Evolutionary conservation across 495 filamentous ascomycete genomes (phyloP).

Genomic region (Neurospora discreta): DNA sequence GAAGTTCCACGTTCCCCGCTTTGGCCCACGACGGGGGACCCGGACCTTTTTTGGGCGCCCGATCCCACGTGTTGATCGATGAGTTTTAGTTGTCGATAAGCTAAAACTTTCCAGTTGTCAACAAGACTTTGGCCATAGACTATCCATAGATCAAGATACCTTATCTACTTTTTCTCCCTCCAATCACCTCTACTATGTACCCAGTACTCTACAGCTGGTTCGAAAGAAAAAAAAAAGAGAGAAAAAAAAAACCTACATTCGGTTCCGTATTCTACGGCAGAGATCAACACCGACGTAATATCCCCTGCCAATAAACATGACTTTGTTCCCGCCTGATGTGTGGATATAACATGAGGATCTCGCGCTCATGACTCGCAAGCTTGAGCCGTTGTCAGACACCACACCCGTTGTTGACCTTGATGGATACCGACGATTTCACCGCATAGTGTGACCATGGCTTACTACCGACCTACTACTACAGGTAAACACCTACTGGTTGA

Average conservation of each 20-base stretch:
- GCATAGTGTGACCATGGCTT: neutral
- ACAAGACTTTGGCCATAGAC: neutral
- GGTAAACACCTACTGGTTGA: neutral
- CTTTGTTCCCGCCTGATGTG: neutral
- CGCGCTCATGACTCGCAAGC: neutral
- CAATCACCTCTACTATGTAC: neutral
- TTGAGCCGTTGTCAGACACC: neutral
- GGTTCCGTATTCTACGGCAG: neutral
- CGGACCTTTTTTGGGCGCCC: neutral
- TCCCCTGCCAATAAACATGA: neutral
- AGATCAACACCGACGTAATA: neutral
- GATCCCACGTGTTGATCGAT: neutral
- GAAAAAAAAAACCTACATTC: neutral
- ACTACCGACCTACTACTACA: neutral
- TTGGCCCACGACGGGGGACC: neutral
- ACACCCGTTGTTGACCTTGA: neutral
- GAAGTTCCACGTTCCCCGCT: neutral
- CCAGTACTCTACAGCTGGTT: neutral
- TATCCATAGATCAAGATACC: neutral
- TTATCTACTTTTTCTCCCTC: neutral
- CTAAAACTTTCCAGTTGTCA: neutral
- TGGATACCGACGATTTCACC: neutral
- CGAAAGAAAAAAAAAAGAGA: too few species aligned
- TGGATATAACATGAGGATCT: neutral
- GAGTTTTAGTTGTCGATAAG: neutral